Evolutionary conservation across 768 basidiomycete genomes (phyloP), one percentile per base, ranked within the genome.

Genomic region (Serpula lacrymans): DNA sequence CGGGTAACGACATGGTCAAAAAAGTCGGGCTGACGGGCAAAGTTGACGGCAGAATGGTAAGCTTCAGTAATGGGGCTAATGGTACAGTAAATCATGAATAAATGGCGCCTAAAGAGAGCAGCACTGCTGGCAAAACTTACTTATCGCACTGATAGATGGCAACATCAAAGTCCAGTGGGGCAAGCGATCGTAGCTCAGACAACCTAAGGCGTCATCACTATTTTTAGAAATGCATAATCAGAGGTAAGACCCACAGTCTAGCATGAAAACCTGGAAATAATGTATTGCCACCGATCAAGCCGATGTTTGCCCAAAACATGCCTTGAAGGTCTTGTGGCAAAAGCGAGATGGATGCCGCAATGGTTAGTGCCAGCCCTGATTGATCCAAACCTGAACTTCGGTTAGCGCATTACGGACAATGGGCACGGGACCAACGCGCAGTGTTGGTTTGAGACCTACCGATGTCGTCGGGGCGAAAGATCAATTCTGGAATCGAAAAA

Each of bases 281-380:
- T 12, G 80, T 78, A 60, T 77, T 85, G 11, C 94, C 94, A 35
- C 94, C 94, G 53, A 92, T 78, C 48, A 95, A 64, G 10, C 87
- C 88, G 46, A 98, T 92, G 60, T 97, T 90, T 24, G 81, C 80
- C 92, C 92, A 98, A 63, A 92, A 96, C 84, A 98, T 80, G 24
- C 90, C 93, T 50, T 83, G 88, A 18, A 94, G 52, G 52, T 94
- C 90, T 37, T 73, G 67, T 0, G 90, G 89, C 44, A 97, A 77
- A 22, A 75, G 63, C 1, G 75, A 70, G 54, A 98, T 91, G 42
- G 84, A 84, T 40, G 75, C 58, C 28, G 87, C 84, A 45, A 97
- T 78, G 9, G 83, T 80, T 41, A 74, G 75, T 25, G 89, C 70
- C 21, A 98, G 64, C 2, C 94, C 94, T 13, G 78, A 71, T 55